Conservation (phyloP, 768 basidiomycete genomes). For the Leucosporidium scottii region DNA sequence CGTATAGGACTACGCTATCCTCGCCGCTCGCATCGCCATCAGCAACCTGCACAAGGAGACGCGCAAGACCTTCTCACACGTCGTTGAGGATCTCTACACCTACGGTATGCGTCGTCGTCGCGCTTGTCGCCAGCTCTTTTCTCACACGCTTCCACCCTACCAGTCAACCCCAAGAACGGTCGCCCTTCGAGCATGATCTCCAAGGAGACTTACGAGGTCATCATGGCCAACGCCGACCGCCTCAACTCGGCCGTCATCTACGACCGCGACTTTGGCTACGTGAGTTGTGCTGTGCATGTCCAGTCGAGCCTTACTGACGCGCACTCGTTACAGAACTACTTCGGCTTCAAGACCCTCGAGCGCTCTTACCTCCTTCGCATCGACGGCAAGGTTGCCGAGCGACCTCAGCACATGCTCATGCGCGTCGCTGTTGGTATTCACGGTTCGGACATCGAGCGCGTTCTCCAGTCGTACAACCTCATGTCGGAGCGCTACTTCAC, state of each 20-base stretch:
- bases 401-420: slow-evolving; percentile 99
- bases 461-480: slow-evolving; percentile 62
- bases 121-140: neutral
- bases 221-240: slow-evolving; percentile 68
- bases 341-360: slow-evolving; percentile 99
- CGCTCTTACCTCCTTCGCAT: slow-evolving; percentile 93
- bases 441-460: slow-evolving; percentile 76
- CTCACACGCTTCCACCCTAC: neutral
- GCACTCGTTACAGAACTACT: slow-evolving; percentile 44
- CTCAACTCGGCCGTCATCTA: slow-evolving; percentile 96
- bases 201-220: slow-evolving; percentile 69
- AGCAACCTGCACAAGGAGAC: slow-evolving; percentile 99
- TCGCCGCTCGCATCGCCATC: slow-evolving; percentile 96
- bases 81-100: slow-evolving; percentile 80
- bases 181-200: slow-evolving; percentile 84
- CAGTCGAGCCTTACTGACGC: neutral
- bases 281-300: slow-evolving; percentile 42
- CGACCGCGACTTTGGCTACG: slow-evolving; percentile 95
- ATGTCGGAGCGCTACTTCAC: slow-evolving; percentile 99
- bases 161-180: slow-evolving; percentile 93
- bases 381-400: slow-evolving; percentile 84
- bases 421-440: slow-evolving; percentile 98
- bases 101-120: slow-evolving; percentile 56
- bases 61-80: slow-evolving; percentile 85
- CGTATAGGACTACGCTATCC: slow-evolving; percentile 85